phyloP scores from a whole-genome alignment of 192 early-diverging fungal species.

The Coemansia sp. region DNA sequence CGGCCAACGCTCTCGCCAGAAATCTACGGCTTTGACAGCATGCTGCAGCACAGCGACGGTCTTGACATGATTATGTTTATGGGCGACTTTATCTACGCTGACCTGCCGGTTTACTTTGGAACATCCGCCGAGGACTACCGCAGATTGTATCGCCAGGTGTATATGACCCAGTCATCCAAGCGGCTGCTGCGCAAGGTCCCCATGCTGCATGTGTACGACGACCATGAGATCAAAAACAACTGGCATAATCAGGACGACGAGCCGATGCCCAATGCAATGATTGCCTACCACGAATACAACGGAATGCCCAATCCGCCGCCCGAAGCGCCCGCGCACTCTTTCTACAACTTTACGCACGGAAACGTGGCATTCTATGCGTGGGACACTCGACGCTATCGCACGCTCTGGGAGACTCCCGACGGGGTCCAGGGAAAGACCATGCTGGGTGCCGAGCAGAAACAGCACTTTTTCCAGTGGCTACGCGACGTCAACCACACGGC shows the following conservation, averaged over 20 bases:
- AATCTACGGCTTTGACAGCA: conserved; percentile 42
- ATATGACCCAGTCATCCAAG: conserved; percentile 30
- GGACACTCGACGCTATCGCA: conserved; percentile 54
- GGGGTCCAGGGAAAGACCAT: conserved; percentile 15
- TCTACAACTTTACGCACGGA: conserved; percentile 50
- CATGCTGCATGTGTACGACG: conserved; percentile 52
- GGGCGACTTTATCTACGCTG: conserved; percentile 56
- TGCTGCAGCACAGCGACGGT: conserved; percentile 33
- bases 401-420: conserved; percentile 19
- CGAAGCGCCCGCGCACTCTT: conserved; percentile 14
- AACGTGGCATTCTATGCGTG: conserved; percentile 49
- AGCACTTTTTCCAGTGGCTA: conserved; percentile 47
- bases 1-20: conserved; percentile 17
- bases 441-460: conserved; percentile 47
- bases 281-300: conserved; percentile 50
- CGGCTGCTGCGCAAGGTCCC: conserved; percentile 34
- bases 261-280: conserved; percentile 44
- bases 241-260: conserved; percentile 37
- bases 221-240: conserved; percentile 56
- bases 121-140: conserved; percentile 37
- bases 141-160: conserved; percentile 48
- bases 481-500: conserved; percentile 44
- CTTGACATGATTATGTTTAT: conserved; percentile 49
- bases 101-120: conserved; percentile 48
- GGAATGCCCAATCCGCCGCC: conserved; percentile 38